Percentiles rank a stretch among this genome's conserved stretches.
Conservation (phyloP, 495 filamentous ascomycete species). For the Halenospora varia region DNA sequence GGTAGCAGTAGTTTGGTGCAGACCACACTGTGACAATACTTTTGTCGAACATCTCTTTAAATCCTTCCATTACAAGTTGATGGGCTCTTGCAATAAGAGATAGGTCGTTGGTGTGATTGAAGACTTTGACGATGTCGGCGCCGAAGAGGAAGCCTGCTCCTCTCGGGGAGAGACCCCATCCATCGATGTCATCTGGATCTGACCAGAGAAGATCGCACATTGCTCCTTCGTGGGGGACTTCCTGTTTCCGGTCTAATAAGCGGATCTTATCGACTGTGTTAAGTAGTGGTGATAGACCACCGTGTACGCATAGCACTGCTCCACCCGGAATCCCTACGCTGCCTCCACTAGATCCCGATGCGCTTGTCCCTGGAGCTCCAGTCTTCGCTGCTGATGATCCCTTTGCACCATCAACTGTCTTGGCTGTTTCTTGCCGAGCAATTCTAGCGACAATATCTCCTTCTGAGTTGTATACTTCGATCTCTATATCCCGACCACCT, state of each 20-base stretch:
- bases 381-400: constrained; percentile 38
- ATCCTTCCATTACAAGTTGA: constrained; percentile 98
- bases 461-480: no score
- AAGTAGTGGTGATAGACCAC: constrained; percentile 85
- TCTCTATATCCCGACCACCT: constrained; percentile 72
- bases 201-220: constrained; percentile 99
- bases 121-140: constrained; percentile 93
- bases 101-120: constrained; percentile 91
- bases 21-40: constrained; percentile 97
- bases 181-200: constrained; percentile 97
- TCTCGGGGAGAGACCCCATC: constrained; percentile 92
- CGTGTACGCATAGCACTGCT: constrained; percentile 93
- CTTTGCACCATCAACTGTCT: constrained; percentile 25
- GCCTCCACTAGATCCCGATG: constrained; percentile 61
- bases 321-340: constrained; percentile 64
- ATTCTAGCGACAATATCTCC: no score
- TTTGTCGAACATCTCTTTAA: constrained; percentile 97
- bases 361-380: constrained; percentile 76
- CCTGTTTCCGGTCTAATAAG: constrained; percentile 92
- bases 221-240: constrained; percentile 96
- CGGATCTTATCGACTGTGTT: constrained; percentile 96
- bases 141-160: constrained; percentile 97
- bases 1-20: constrained; percentile 97
- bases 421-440: no score
- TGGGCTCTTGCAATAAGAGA: constrained; percentile 93